Conservation (phyloP, 306 rosid species). For the Lablab purpureus region DNA sequence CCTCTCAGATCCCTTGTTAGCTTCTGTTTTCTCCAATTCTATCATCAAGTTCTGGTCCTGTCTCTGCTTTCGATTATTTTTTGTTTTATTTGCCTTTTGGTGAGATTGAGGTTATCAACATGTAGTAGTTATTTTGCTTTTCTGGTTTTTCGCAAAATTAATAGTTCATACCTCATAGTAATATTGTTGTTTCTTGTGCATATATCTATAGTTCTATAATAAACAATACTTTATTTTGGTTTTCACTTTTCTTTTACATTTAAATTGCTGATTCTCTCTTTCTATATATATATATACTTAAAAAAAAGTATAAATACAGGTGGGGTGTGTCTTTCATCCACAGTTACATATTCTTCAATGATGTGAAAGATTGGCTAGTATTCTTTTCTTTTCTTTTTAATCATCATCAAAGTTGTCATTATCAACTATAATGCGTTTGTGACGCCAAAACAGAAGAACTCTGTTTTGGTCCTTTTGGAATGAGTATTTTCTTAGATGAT, state of each 20-base stretch:
- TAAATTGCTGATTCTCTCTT: not conserved
- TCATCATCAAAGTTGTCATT: constrained; percentile 4
- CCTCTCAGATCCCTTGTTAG: constrained; percentile 81
- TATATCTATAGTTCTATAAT: not conserved
- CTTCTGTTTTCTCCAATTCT: not conserved
- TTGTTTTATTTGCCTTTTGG: not conserved
- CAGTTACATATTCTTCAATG: not conserved
- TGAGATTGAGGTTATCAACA: not conserved
- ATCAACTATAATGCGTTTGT: constrained; percentile 4
- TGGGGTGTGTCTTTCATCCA: not conserved
- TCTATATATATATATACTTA: too few species aligned
- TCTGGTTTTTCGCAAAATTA: constrained; percentile 1
- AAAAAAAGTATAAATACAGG: not conserved
- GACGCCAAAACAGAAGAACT: constrained; percentile 11
- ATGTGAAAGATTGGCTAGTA: not conserved
- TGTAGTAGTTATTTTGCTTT: not conserved
- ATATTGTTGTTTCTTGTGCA: not conserved
- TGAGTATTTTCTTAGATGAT: not conserved
- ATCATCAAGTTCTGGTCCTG: not conserved
- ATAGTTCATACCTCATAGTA: not conserved
- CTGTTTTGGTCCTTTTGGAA: not conserved
- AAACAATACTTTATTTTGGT: not conserved
- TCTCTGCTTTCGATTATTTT: not conserved
- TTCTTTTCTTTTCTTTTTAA: not conserved
- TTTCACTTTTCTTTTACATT: not conserved